Evolutionary conservation across 352 stramenopile genomes (phyloP), one percentile per base, ranked within the genome.

Genomic region (Phytophthora crassamura): DNA sequence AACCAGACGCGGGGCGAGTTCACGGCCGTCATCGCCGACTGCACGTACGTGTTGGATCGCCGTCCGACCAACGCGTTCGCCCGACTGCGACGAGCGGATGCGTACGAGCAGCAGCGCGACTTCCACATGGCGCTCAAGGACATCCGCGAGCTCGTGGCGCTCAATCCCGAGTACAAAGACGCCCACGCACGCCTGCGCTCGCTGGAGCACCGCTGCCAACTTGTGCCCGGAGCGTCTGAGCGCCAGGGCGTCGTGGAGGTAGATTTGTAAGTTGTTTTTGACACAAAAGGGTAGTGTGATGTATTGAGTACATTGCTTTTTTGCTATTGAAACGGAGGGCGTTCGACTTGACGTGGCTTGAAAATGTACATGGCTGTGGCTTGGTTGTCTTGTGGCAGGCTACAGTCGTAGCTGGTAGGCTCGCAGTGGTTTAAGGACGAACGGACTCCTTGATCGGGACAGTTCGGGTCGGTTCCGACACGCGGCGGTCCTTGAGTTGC

Each of bases 101-200:
- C 78, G 30, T 86, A 82, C 58, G 78, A 88, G 32, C 78, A 88
- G 53, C 77, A 84, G 49, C 76, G 74, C 7, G 78, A 88, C 33
- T 86, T 82, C 47, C 76, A 82, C 41, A 78, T 82, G 74, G 78
- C 78, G 34, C 57, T 88, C 5, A 60, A 86, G 30, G 78, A 88
- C 53, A 86, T 88, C 49, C 74, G 75, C 16, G 76, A 88, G 53
- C 56, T 88, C 3, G 76, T 86, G 60, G 69, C 64, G 15, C 61
- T 84, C 20, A 85, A 85, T 58, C 78, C 78, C 12, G 72, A 88
- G 41, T 88, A 84, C 43, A 67, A 84, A 57, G 78, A 82, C 43
- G 78, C 78, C 6, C 74, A 76, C 12, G 76, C 72, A 18, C 64
- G 78, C 1, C 55, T 86, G 43, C 64, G 64, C 12, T 74, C 67